These are phyloP conservation scores for Aspergillus intermedius DNA, from an alignment of 2,329 filamentous ascomycete genomes.

Conservation along the genomic window DNA sequence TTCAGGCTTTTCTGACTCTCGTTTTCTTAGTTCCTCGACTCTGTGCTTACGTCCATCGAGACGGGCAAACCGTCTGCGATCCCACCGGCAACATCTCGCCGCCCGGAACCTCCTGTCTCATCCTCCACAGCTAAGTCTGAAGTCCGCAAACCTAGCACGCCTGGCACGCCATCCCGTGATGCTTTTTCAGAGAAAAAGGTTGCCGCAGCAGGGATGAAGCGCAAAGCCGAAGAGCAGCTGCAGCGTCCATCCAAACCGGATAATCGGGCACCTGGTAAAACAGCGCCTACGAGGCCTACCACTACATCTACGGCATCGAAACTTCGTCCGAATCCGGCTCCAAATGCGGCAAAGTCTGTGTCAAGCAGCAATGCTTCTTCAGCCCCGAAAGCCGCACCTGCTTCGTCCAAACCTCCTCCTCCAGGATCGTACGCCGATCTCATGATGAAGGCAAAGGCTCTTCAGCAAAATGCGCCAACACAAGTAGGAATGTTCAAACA, in stretches of 20 bases:
- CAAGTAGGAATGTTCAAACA: conserved; percentile 51
- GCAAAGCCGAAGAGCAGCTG: conserved; percentile 39
- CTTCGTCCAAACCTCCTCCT: conserved; percentile 42
- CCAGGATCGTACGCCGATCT: conserved; percentile 56
- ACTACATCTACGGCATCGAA: conserved; percentile 15
- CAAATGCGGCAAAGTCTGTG: conserved; percentile 13
- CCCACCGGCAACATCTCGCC: conserved; percentile 17
- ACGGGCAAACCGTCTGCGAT: conserved; percentile 31
- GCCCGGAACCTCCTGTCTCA: conserved; percentile 18
- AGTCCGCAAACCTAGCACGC: conserved; percentile 14
- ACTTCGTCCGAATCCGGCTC: conserved; percentile 9
- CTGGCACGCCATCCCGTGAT: conserved; percentile 10
- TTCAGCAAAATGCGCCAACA: conserved; percentile 41
- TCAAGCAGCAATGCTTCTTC: conserved; percentile 13
- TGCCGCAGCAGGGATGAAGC: conserved; percentile 27
- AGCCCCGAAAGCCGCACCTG: conserved; percentile 12
- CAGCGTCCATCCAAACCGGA: conserved; percentile 22
- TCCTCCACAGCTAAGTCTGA: conserved; percentile 17
- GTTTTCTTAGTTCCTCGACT: conserved; percentile 42
- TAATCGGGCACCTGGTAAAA: conserved; percentile 13
- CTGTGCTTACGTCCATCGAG: conserved; percentile 46
- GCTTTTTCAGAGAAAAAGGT: conserved; percentile 12
- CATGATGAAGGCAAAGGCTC: conserved; percentile 52
- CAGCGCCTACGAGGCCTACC: conserved; percentile 11
- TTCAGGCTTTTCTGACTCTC: conserved; percentile 14